Evolutionary conservation across 176 grass and related monocot genomes (phyloP), one percentile per base, ranked within the genome.

Genomic region (Cenchrus americanus): DNA sequence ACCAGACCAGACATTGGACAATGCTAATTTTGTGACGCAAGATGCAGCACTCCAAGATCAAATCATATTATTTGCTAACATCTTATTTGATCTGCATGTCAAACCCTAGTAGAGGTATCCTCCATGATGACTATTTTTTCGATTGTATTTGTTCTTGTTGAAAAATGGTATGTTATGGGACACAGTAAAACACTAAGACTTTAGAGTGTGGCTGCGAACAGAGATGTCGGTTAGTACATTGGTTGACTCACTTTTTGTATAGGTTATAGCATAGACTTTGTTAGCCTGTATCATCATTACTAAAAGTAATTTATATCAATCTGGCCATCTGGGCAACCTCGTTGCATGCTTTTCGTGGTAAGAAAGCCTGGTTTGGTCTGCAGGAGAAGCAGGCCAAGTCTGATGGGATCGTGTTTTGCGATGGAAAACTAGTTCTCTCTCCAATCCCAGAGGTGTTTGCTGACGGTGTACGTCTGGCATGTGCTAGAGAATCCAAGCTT

Each of bases 401-500:
- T 19, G n/a, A 57, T 18, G 32, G 18, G 4, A 42, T 41, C 13
- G 11, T 21, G 11, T 18, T 14, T 41, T 42, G 11, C 2, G 24
- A 62, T 27, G 76, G 22, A 62, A 78, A 18, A 30, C 8, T 63
- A 54, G 17, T 48, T 49, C 51, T 5, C 10, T 65, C 64, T 44
- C 46, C 27, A 40, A 67, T 15, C 46, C 12, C 62, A 80, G 27
- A 42, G 24, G 7, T 55, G 79, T 81, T 69, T 81, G 79, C 52
- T 43, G 79, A 69, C 8, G 48, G 48, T 42, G 79, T 43, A 81
- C 66, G 79, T 68, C 55, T 69, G 32, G 64, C 64, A 69, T 81
- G 30, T 69, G n/a, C 49, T 37, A 58, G 50, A 57, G 71, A 83
- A 87, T 86, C 78, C 7, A 78, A 41, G 66, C 63, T 87, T 53